These are phyloP conservation scores for Arbutus unedo DNA, from an alignment of 148 eudicot species.

Conservation along the genomic window DNA sequence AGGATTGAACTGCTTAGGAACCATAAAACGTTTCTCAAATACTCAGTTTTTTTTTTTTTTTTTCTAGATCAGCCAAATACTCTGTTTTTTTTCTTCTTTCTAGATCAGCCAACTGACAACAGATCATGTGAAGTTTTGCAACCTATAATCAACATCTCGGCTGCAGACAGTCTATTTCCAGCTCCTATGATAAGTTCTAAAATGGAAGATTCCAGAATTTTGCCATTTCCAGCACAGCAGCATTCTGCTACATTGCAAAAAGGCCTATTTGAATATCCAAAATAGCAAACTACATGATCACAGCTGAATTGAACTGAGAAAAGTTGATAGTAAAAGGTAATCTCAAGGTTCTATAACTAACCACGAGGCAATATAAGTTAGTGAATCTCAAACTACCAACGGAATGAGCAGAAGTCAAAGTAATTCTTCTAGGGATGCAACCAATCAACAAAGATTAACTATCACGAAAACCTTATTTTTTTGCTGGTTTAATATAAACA, in stretches of 20 bases:
- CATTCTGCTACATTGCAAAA: not conserved
- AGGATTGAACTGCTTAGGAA: not conserved
- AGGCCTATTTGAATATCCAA: not conserved
- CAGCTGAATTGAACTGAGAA: not conserved
- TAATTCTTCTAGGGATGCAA: not conserved
- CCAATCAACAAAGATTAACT: not conserved
- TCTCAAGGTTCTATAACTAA: slow-evolving; percentile 8
- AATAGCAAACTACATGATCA: not conserved
- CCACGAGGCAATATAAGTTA: not conserved
- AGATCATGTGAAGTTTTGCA: not conserved
- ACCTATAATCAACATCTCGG: not conserved
- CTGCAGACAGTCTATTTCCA: not conserved
- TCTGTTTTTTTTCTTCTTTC: too few species aligned
- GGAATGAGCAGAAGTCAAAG: not conserved
- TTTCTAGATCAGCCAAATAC: too few species aligned
- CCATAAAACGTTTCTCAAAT: not conserved
- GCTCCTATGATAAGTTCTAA: not conserved
- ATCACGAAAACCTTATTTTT: not conserved
- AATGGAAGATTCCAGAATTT: not conserved
- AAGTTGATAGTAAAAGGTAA: not conserved
- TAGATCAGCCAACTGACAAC: not conserved
- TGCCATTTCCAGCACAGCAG: not conserved
- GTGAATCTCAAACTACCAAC: not conserved
- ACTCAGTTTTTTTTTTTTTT: not conserved
- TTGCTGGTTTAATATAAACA: not conserved